Percentiles rank a stretch among this genome's conserved stretches.
Conservation (phyloP, 2,329 filamentous ascomycete genomes). For the Colletotrichum simmondsii region DNA sequence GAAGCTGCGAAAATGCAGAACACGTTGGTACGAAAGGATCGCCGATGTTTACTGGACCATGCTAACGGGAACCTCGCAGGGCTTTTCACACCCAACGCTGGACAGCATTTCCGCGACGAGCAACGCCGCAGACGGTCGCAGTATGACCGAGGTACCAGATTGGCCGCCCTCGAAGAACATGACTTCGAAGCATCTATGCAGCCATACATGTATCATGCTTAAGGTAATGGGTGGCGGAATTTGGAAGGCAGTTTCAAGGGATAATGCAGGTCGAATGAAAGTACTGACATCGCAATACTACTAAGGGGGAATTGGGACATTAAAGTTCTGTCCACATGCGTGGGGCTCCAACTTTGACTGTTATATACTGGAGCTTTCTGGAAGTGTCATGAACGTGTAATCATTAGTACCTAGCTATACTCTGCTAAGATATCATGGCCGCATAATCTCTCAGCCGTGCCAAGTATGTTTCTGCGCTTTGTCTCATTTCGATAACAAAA, state of each 20-base stretch:
- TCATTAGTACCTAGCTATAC: conserved; percentile 30
- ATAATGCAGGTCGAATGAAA: not conserved
- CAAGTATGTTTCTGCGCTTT: not conserved
- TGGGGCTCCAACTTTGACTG: conserved; percentile 25
- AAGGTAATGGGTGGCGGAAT: conserved; percentile 36
- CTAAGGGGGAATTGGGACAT: conserved; percentile 1
- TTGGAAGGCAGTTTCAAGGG: not conserved
- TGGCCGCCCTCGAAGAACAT: conserved; percentile 74
- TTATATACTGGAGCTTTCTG: conserved; percentile 32
- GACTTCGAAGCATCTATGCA: conserved; percentile 60
- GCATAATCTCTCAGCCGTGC: not conserved
- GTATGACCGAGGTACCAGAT: conserved; percentile 83
- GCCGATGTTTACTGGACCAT: not conserved
- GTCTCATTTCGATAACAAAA: not conserved
- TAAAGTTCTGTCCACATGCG: conserved; percentile 5
- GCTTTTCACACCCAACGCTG: conserved; percentile 83
- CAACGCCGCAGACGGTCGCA: conserved; percentile 81
- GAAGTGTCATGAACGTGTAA: conserved; percentile 24
- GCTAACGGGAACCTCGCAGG: conserved; percentile 54
- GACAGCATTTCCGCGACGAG: conserved; percentile 78
- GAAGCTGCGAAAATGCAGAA: conserved; percentile 87
- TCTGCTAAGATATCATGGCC: conserved; percentile 25
- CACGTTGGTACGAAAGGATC: conserved; percentile 73
- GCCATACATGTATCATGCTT: conserved; percentile 38
- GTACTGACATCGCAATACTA: not conserved